phyloP scores from a whole-genome alignment of 345 rosid genomes.

The Draba incana region DNA sequence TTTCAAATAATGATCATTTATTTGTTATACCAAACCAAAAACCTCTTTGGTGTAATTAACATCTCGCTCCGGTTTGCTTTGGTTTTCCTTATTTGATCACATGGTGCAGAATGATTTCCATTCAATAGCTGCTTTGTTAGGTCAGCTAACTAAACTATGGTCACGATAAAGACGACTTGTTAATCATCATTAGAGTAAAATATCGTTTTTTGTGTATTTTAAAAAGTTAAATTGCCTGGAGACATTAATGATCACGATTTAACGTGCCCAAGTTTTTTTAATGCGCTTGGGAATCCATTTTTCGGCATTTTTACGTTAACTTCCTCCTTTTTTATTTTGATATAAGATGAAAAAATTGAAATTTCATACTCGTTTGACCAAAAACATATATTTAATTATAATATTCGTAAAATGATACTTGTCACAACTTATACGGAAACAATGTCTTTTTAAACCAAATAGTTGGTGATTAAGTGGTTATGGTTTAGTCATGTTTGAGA shows the following conservation, averaged over 20 bases:
- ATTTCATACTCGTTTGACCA: not conserved
- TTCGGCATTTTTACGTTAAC: constrained; percentile 20
- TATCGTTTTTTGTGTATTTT: constrained; percentile 11
- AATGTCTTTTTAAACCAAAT: not conserved
- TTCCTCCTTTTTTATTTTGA: not conserved
- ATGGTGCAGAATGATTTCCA: not conserved
- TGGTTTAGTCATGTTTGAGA: too few species aligned
- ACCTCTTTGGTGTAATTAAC: not conserved
- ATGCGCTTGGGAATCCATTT: constrained; percentile 37
- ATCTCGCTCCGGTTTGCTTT: constrained; percentile 10
- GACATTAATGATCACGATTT: constrained; percentile 41
- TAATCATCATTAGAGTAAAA: constrained; percentile 5
- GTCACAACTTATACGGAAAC: not conserved
- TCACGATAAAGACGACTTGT: constrained; percentile 26
- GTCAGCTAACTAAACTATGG: constrained; percentile 24
- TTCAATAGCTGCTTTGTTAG: constrained; percentile 27
- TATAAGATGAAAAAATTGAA: not conserved
- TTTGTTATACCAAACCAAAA: constrained; percentile 14
- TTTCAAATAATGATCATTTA: not conserved
- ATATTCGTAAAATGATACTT: too few species aligned
- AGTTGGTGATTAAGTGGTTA: too few species aligned
- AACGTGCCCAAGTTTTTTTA: constrained; percentile 30
- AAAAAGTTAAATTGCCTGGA: constrained; percentile 31
- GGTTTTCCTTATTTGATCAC: constrained; percentile 8
- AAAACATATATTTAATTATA: too few species aligned